These are phyloP conservation scores for Claviceps sp. DNA, from an alignment of 2,329 filamentous ascomycete genomes.

Conservation along the genomic window DNA sequence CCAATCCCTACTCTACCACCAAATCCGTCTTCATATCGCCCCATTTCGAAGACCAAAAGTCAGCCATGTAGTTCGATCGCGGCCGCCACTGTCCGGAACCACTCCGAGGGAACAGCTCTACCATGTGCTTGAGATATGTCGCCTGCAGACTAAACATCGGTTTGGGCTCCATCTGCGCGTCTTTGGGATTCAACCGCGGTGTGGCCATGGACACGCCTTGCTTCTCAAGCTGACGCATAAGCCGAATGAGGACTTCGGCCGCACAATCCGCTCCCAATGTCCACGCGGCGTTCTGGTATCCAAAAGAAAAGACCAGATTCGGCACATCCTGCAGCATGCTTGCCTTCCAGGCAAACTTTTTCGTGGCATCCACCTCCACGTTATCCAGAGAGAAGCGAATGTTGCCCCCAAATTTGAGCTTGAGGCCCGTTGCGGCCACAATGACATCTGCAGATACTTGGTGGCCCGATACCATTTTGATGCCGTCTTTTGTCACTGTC, in stretches of 20 bases:
- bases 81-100: conserved; percentile 24
- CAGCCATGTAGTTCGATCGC: conserved; percentile 16
- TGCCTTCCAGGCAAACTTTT: conserved; percentile 43
- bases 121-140: conserved; percentile 35
- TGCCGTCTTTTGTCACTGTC: conserved; percentile 26
- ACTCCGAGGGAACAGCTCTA: conserved; percentile 30
- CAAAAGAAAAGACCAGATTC: conserved; percentile 43
- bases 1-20: background rate
- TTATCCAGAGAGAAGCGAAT: conserved; percentile 39
- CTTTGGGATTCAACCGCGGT: conserved; percentile 23
- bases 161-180: conserved; percentile 23
- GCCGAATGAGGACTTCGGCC: conserved; percentile 14
- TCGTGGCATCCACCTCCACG: conserved; percentile 24
- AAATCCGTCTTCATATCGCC: conserved; percentile 12
- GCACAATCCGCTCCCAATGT: conserved; percentile 46
- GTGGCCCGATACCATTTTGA: conserved; percentile 30
- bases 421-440: conserved; percentile 51
- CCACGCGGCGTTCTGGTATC: conserved; percentile 49
- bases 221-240: conserved; percentile 24
- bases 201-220: conserved; percentile 27
- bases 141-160: conserved; percentile 30
- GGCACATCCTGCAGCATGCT: conserved; percentile 50
- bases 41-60: conserved; percentile 17
- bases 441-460: conserved; percentile 45
- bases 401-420: conserved; percentile 39